Percentiles rank a stretch among this genome's conserved stretches.
Conservation (phyloP, 2,329 filamentous ascomycete genomes). For the Apiospora marii region DNA sequence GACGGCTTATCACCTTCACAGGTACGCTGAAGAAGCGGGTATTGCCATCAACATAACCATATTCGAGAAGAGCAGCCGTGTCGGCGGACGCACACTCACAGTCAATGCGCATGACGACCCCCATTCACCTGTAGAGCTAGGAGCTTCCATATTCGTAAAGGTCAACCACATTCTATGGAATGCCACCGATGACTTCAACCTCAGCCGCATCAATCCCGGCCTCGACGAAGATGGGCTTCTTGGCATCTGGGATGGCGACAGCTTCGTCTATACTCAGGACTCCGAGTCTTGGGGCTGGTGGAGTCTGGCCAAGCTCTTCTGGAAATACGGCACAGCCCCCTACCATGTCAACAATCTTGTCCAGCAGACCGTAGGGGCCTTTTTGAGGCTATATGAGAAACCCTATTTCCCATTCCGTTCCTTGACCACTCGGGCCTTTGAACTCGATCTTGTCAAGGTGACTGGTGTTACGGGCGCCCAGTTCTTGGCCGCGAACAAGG, state of each 20-base stretch:
- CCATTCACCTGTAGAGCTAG: conserved; percentile 78
- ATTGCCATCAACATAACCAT: conserved; percentile 81
- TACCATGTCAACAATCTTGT: conserved; percentile 77
- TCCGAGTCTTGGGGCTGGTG: conserved; percentile 74
- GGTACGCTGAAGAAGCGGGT: conserved; percentile 70
- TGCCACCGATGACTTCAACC: conserved; percentile 74
- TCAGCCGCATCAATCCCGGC: conserved; percentile 60
- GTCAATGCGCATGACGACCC: conserved; percentile 78
- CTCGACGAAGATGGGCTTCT: conserved; percentile 63
- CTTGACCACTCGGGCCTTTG: conserved; percentile 71
- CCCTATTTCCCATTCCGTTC: conserved; percentile 87
- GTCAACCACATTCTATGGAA: conserved; percentile 84
- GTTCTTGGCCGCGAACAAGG: conserved; percentile 71
- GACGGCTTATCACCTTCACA: conserved; percentile 80
- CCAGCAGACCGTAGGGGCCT: conserved; percentile 73
- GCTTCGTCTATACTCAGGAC: conserved; percentile 74
- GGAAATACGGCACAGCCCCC: conserved; percentile 85
- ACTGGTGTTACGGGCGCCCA: conserved; percentile 78
- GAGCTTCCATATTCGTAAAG: conserved; percentile 89
- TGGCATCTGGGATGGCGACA: conserved; percentile 84
- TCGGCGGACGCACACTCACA: conserved; percentile 89
- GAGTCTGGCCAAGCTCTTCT: conserved; percentile 80
- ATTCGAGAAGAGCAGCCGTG: conserved; percentile 78
- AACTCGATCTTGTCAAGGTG: conserved; percentile 70
- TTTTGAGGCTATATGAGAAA: conserved; percentile 80